phyloP scores from a whole-genome alignment of 495 filamentous ascomycete genomes.

The Halenospora varia region DNA sequence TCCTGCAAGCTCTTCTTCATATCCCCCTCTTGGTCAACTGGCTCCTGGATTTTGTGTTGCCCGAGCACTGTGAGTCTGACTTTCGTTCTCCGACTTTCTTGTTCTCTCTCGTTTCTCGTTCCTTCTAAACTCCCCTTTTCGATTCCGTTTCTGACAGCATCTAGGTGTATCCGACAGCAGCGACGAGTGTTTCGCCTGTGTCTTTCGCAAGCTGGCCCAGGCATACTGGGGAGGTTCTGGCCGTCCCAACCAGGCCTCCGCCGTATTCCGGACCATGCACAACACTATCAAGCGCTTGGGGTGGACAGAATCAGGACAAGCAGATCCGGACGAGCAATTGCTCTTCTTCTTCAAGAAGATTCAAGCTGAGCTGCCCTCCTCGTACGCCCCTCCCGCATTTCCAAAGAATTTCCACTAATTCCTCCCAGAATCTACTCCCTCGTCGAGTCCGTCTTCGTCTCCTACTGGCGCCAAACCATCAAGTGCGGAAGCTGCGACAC shows the following conservation, averaged over 20 bases:
- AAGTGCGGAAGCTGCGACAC: not conserved
- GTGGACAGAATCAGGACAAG: slow-evolving; percentile 15
- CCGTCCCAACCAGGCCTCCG: not conserved
- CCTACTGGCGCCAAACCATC: slow-evolving; percentile 60
- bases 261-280: not conserved
- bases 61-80: slow-evolving; percentile 8
- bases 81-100: slow-evolving; percentile 1
- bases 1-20: slow-evolving; percentile 39
- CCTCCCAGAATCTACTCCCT: slow-evolving; percentile 5
- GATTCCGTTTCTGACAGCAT: slow-evolving; percentile 7
- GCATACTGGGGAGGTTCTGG: slow-evolving; percentile 1
- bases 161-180: slow-evolving; percentile 3
- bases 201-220: not conserved
- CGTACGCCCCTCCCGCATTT: slow-evolving; percentile 2
- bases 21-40: slow-evolving; percentile 36
- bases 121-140: not conserved
- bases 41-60: slow-evolving; percentile 22
- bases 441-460: slow-evolving; percentile 52
- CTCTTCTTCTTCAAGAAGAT: slow-evolving; percentile 14
- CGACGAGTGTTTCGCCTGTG: not conserved
- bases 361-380: slow-evolving; percentile 7
- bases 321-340: slow-evolving; percentile 22
- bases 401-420: not conserved
- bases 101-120: not conserved
- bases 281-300: not conserved